phyloP scores from a whole-genome alignment of 202 grass and related monocot genomes.

The Bolboschoenoplectus hybrid region DNA sequence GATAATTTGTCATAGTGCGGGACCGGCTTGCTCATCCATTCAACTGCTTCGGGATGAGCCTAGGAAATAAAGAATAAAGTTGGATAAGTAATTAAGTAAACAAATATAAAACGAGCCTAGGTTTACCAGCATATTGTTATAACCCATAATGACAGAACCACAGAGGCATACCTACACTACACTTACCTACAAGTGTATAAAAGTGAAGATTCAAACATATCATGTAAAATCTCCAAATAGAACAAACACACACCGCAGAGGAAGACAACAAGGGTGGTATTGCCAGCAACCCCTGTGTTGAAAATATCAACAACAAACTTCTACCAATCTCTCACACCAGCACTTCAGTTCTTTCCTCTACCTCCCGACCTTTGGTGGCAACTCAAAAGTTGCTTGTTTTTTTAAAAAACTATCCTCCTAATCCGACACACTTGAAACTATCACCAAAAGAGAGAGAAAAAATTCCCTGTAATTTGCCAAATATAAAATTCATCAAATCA shows the following conservation, averaged over 20 bases:
- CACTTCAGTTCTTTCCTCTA: too few relatives aligned
- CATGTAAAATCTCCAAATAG: slow-evolving; percentile 12
- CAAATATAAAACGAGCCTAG: background rate
- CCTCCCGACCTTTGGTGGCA: too few relatives aligned
- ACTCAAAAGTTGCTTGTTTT: too few relatives aligned
- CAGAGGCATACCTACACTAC: background rate
- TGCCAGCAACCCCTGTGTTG: background rate
- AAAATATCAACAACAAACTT: too few relatives aligned
- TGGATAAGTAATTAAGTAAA: slow-evolving; percentile 11
- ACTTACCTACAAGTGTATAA: background rate
- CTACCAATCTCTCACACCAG: too few relatives aligned
- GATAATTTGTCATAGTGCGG: slow-evolving; percentile 41
- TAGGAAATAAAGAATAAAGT: slow-evolving; percentile 28
- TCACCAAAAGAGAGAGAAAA: background rate
- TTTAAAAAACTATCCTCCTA: background rate
- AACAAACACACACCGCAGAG: background rate
- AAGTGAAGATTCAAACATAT: background rate
- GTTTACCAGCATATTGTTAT: slow-evolving; percentile 2
- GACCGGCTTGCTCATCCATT: slow-evolving; percentile 38
- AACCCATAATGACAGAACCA: background rate
- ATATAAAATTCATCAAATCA: slow-evolving; percentile 2
- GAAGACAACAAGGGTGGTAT: background rate
- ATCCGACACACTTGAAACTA: background rate
- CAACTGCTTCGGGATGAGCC: slow-evolving; percentile 29
- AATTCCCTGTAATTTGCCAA: background rate